Conservation (phyloP, 1,284 basidiomycete genomes). For the Porphyrellus sp. region DNA sequence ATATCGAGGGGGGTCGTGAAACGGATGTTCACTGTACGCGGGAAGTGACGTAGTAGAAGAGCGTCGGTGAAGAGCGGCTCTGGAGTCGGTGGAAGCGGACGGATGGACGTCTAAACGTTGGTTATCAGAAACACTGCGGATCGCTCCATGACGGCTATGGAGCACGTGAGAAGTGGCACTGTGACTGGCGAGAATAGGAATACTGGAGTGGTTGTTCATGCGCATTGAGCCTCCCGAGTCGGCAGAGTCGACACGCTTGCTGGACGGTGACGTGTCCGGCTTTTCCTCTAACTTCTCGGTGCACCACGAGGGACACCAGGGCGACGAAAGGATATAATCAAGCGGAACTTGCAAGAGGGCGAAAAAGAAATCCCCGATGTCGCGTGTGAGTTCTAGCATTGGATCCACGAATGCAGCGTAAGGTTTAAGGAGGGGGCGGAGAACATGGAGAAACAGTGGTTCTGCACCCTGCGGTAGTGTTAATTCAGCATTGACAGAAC, state of each 20-base stretch:
- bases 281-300: constrained; percentile 15
- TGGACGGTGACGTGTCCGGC: constrained; percentile 10
- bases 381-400: constrained; percentile 52
- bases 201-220: constrained; percentile 9
- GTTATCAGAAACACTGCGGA: constrained; percentile 24
- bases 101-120: constrained; percentile 5
- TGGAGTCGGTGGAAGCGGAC: neutral
- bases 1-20: constrained; percentile 27
- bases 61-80: constrained; percentile 9
- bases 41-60: constrained; percentile 28
- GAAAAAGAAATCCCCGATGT: constrained; percentile 64
- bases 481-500: constrained; percentile 8
- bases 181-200: constrained; percentile 14
- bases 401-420: constrained; percentile 61
- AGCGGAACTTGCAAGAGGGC: constrained; percentile 54
- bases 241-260: neutral
- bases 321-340: constrained; percentile 44
- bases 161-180: constrained; percentile 8
- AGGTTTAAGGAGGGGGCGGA: constrained; percentile 69
- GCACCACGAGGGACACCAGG: constrained; percentile 32
- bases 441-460: constrained; percentile 69
- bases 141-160: constrained; percentile 6
- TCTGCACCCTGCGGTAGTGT: constrained; percentile 61
- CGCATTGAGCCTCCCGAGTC: constrained; percentile 4
- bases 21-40: constrained; percentile 26